These are phyloP conservation scores for Paramyrothecium sp. DNA, from an alignment of 2,329 filamentous ascomycete genomes.

Conservation along the genomic window DNA sequence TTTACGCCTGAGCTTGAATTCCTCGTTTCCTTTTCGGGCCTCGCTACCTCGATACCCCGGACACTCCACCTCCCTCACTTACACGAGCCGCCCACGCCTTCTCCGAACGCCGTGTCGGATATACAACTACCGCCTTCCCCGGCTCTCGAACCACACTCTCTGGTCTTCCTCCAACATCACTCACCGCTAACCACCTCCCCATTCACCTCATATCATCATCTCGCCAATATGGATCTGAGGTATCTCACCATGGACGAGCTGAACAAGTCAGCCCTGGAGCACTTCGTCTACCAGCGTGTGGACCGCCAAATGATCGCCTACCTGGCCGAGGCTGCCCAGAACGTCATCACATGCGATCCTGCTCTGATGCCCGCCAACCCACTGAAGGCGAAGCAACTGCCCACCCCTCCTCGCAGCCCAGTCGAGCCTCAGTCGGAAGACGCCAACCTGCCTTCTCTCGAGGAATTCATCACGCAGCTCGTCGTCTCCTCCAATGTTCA, in stretches of 20 bases:
- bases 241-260: constrained; percentile 51
- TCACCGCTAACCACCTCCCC: constrained; percentile 15
- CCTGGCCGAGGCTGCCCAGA: constrained; percentile 69
- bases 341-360: constrained; percentile 78
- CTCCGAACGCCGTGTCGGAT: not conserved
- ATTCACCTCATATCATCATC: constrained; percentile 16
- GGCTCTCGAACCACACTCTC: constrained; percentile 7
- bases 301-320: constrained; percentile 74
- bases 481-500: constrained; percentile 94
- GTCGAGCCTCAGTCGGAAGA: constrained; percentile 47
- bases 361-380: constrained; percentile 46
- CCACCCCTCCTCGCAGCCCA: constrained; percentile 51
- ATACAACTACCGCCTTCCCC: constrained; percentile 2
- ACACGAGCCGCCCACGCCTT: constrained; percentile 5
- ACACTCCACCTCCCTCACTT: constrained; percentile 1
- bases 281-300: constrained; percentile 78
- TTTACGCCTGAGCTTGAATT: not conserved
- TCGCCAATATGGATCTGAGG: constrained; percentile 44
- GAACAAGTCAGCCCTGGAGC: constrained; percentile 74
- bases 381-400: constrained; percentile 34
- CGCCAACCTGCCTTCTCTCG: constrained; percentile 70
- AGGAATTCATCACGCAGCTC: constrained; percentile 88
- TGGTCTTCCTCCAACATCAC: constrained; percentile 2
- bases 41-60: not conserved
- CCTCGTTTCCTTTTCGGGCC: not conserved